Evolutionary conservation across 352 stramenopile genomes (phyloP).

Genomic region (Phytophthora pluvialis): DNA sequence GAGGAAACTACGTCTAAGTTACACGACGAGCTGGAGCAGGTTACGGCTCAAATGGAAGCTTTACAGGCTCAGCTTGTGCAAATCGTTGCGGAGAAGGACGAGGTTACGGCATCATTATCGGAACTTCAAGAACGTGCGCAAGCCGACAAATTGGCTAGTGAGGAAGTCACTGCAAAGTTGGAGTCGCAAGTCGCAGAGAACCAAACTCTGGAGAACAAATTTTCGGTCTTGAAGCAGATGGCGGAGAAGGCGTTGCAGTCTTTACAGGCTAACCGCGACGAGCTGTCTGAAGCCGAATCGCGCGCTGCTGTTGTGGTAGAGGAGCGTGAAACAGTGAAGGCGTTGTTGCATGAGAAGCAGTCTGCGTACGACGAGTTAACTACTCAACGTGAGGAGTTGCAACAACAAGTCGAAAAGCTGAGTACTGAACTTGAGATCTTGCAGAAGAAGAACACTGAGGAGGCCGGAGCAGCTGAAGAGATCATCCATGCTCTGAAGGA

Average conservation of each 20-base stretch:
- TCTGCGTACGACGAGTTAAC: slow-evolving; percentile 17
- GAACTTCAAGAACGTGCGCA: slow-evolving; percentile 23
- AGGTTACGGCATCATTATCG: slow-evolving; percentile 11
- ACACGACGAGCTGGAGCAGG: slow-evolving; percentile 33
- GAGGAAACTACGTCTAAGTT: slow-evolving; percentile 44
- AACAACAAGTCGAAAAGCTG: slow-evolving; percentile 33
- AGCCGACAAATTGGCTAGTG: slow-evolving; percentile 29
- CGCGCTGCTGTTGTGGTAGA: slow-evolving; percentile 25
- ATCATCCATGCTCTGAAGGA: slow-evolving; percentile 26
- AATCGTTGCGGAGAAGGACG: slow-evolving; percentile 31
- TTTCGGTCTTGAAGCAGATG: slow-evolving; percentile 39
- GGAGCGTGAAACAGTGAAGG: slow-evolving; percentile 31
- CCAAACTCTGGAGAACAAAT: slow-evolving; percentile 38
- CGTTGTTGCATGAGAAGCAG: slow-evolving; percentile 27
- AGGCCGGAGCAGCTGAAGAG: slow-evolving; percentile 20
- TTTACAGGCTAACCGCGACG: slow-evolving; percentile 29
- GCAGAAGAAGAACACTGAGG: slow-evolving; percentile 15
- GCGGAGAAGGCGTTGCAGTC: slow-evolving; percentile 43
- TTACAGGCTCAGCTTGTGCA: slow-evolving; percentile 31
- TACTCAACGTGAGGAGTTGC: slow-evolving; percentile 22
- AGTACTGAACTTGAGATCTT: slow-evolving; percentile 22
- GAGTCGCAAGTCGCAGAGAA: slow-evolving; percentile 35
- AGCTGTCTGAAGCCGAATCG: slow-evolving; percentile 31
- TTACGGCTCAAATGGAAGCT: slow-evolving; percentile 21
- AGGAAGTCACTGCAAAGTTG: slow-evolving; percentile 30